A percentile compares a stretch with the other conserved stretches of the same genome.
Conservation (phyloP, 2,329 filamentous ascomycete genomes). For the Cadophora luteo-olivacea region DNA sequence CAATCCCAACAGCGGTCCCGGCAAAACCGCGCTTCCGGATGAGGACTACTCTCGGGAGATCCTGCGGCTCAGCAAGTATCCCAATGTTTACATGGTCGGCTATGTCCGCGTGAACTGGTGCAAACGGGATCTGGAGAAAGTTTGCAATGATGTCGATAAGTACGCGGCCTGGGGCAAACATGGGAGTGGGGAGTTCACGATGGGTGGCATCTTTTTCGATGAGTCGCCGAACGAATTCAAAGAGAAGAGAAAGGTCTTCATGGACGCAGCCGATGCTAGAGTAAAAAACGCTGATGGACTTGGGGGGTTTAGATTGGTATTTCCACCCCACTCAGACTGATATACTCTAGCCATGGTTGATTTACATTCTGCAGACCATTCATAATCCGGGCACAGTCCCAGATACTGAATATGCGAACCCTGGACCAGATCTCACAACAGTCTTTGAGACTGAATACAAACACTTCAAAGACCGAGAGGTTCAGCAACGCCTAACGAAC, state of each 20-base stretch:
- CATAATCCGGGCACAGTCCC: slow-evolving; percentile 33
- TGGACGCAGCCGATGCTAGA: slow-evolving; percentile 19
- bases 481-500: slow-evolving; percentile 16
- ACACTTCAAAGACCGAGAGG: slow-evolving; percentile 16
- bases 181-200: slow-evolving; percentile 21
- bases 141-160: slow-evolving; percentile 24
- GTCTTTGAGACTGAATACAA: slow-evolving; percentile 23
- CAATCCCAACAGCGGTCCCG: slow-evolving; percentile 25
- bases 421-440: slow-evolving; percentile 28
- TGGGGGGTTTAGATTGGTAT: slow-evolving; percentile 23
- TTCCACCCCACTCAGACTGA: not conserved
- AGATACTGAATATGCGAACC: slow-evolving; percentile 21
- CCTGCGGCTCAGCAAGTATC: slow-evolving; percentile 13
- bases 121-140: slow-evolving; percentile 20
- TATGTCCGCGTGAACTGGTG: slow-evolving; percentile 22
- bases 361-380: slow-evolving; percentile 21
- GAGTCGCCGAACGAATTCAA: slow-evolving; percentile 30
- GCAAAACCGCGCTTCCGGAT: slow-evolving; percentile 15
- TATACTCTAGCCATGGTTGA: not conserved
- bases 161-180: slow-evolving; percentile 27
- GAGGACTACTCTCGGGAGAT: slow-evolving; percentile 22
- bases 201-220: slow-evolving; percentile 34
- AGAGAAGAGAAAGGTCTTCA: slow-evolving; percentile 16
- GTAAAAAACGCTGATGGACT: slow-evolving; percentile 25
- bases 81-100: slow-evolving; percentile 20